phyloP scores from a whole-genome alignment of 495 filamentous ascomycete species.

The Penicillium paxilli region DNA sequence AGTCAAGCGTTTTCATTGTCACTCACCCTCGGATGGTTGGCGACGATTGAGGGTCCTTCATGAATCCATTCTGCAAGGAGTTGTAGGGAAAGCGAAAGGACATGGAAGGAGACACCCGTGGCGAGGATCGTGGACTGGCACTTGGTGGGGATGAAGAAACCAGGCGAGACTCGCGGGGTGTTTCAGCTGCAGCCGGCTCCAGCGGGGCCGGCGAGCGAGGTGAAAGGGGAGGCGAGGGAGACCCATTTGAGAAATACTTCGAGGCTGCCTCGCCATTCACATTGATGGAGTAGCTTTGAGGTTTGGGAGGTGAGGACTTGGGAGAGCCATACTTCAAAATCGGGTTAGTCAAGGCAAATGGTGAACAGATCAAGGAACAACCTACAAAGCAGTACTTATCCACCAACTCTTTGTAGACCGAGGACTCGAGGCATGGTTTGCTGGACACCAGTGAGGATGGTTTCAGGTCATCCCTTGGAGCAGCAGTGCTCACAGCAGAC shows the following conservation, averaged over 20 bases:
- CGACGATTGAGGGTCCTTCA: slow-evolving; percentile 46
- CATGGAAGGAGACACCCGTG: slow-evolving; percentile 33
- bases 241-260: slow-evolving; percentile 12
- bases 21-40: slow-evolving; percentile 48
- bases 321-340: slow-evolving; percentile 49
- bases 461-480: slow-evolving; percentile 29
- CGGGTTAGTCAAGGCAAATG: slow-evolving; percentile 11
- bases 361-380: slow-evolving; percentile 10
- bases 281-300: slow-evolving; percentile 14
- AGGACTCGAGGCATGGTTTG: slow-evolving; percentile 73
- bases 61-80: slow-evolving; percentile 38
- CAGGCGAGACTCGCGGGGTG: slow-evolving; percentile 15
- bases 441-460: slow-evolving; percentile 53
- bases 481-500: slow-evolving; percentile 22
- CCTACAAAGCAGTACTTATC: slow-evolving; percentile 99
- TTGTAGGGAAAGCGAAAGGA: slow-evolving; percentile 41
- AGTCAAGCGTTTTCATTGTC: slow-evolving; percentile 13
- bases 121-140: slow-evolving; percentile 27
- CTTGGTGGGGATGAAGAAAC: slow-evolving; percentile 17
- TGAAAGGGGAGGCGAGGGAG: slow-evolving; percentile 23
- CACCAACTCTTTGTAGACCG: slow-evolving; percentile 88
- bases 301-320: slow-evolving; percentile 11
- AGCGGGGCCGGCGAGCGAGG: slow-evolving; percentile 27
- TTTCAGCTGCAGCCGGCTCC: slow-evolving; percentile 8
- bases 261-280: slow-evolving; percentile 11